These are phyloP conservation scores for Lachancea dasiensis DNA, from an alignment of 805 yeast species.

Conservation along the genomic window DNA sequence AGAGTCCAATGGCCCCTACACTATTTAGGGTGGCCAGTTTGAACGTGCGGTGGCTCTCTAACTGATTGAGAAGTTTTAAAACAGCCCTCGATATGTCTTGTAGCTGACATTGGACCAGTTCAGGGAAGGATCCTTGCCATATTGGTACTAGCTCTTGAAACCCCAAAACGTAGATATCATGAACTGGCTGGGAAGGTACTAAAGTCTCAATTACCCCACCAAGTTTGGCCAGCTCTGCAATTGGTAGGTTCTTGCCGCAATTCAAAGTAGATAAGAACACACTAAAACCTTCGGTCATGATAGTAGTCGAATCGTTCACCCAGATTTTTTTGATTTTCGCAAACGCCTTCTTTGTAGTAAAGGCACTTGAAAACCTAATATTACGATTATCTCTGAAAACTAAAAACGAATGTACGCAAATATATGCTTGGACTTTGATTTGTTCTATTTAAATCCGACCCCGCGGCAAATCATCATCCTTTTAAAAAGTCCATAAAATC, in stretches of 20 bases:
- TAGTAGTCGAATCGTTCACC: too few species aligned
- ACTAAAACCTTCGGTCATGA: conserved; percentile 16
- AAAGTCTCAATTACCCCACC: conserved; percentile 30
- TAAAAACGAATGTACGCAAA: too few species aligned
- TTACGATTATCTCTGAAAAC: neutral
- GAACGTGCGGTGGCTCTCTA: conserved; percentile 35
- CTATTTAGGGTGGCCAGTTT: conserved; percentile 40
- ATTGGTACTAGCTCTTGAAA: conserved; percentile 59
- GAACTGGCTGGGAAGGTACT: conserved; percentile 28
- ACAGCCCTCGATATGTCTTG: conserved; percentile 34
- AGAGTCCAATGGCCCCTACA: conserved; percentile 53
- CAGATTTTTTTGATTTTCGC: too few species aligned
- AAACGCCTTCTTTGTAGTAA: too few species aligned
- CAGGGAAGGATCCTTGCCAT: conserved; percentile 46
- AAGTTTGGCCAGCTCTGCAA: conserved; percentile 30
- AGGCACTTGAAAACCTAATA: neutral
- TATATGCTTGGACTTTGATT: too few species aligned
- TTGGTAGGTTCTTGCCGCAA: conserved; percentile 44
- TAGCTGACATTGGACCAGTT: conserved; percentile 35
- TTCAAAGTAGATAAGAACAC: conserved; percentile 43
- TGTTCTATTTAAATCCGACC: too few species aligned
- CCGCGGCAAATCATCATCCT: conserved; percentile 10
- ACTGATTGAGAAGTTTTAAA: conserved; percentile 31
- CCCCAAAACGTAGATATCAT: conserved; percentile 51
- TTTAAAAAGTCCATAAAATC: conserved; percentile 27